Evolutionary conservation across 179 eudicot genomes (phyloP).

Genomic region (Spergularia azorica): DNA sequence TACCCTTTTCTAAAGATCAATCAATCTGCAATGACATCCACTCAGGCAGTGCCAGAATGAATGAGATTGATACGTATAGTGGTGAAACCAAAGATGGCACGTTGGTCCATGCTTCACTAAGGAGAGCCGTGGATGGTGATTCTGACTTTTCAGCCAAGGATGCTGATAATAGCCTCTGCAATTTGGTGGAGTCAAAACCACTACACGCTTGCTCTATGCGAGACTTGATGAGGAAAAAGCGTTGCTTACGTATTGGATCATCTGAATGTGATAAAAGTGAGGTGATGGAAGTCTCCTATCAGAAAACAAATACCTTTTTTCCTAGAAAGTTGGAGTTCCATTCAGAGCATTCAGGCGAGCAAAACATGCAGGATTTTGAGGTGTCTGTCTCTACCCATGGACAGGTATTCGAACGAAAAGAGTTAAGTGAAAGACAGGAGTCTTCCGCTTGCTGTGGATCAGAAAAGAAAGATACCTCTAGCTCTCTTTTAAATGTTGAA

Average conservation of each 20-base stretch:
- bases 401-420: slow-evolving; percentile 14
- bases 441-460: slow-evolving; percentile 2
- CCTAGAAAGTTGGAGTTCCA: slow-evolving; percentile 33
- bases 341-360: slow-evolving; percentile 21
- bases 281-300: slow-evolving; percentile 26
- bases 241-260: slow-evolving; percentile 42
- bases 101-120: slow-evolving; percentile 22
- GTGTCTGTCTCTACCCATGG: slow-evolving; percentile 19
- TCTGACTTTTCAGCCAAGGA: slow-evolving; percentile 18
- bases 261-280: slow-evolving; percentile 32
- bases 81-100: slow-evolving; percentile 21
- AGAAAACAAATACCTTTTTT: slow-evolving; percentile 26
- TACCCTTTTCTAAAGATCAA: slow-evolving; percentile 53
- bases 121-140: slow-evolving; percentile 25
- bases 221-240: slow-evolving; percentile 90
- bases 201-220: slow-evolving; percentile 63
- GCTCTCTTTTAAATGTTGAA: slow-evolving; percentile 16
- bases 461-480: slow-evolving; percentile 19
- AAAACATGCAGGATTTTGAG: slow-evolving; percentile 31
- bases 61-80: slow-evolving; percentile 22
- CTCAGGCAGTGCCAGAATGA: slow-evolving; percentile 17
- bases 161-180: slow-evolving; percentile 27
- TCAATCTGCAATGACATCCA: slow-evolving; percentile 30
- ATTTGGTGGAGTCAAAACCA: slow-evolving; percentile 36
- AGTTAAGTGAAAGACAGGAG: slow-evolving; percentile 22